Percentiles rank a stretch among this genome's conserved stretches.
Conservation (phyloP, 1,284 basidiomycete genomes). For the Microbotryum intermedium region DNA sequence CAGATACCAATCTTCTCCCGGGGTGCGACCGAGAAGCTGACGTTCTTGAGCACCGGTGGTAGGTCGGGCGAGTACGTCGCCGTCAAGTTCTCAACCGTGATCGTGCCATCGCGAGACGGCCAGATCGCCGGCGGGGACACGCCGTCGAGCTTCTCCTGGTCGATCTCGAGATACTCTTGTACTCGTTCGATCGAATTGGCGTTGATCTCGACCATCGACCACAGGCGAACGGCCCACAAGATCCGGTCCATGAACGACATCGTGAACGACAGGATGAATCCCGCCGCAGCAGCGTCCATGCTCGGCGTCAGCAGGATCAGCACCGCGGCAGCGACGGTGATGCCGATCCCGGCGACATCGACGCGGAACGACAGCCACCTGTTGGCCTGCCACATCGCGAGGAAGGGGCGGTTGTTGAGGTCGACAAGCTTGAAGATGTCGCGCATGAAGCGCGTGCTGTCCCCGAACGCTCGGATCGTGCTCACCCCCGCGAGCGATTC, state of each 20-base stretch:
- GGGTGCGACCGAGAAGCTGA: constrained; percentile 44
- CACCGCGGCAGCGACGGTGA: constrained; percentile 43
- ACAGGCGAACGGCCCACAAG: constrained; percentile 45
- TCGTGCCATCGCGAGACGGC: constrained; percentile 43
- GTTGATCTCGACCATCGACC: constrained; percentile 43
- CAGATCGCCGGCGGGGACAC: constrained; percentile 46
- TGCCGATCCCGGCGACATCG: constrained; percentile 44
- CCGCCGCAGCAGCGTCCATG: constrained; percentile 41
- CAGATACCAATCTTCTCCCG: constrained; percentile 48
- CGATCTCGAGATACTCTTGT: constrained; percentile 44
- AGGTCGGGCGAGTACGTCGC: constrained; percentile 46
- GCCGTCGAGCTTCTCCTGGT: constrained; percentile 44
- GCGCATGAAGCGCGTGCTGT: constrained; percentile 43
- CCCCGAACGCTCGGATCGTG: constrained; percentile 47
- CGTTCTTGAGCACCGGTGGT: constrained; percentile 45
- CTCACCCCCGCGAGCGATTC: constrained; percentile 43
- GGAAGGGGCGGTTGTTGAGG: constrained; percentile 41
- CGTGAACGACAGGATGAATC: constrained; percentile 32
- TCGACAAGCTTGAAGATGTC: constrained; percentile 44
- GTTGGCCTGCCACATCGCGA: constrained; percentile 42
- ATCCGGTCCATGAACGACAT: constrained; percentile 43
- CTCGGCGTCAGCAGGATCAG: constrained; percentile 40
- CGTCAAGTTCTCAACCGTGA: constrained; percentile 43
- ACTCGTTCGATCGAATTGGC: constrained; percentile 47
- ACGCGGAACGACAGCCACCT: constrained; percentile 43